These are phyloP conservation scores for Actinidia arguta DNA, from an alignment of 179 eudicot genomes.

Conservation along the genomic window DNA sequence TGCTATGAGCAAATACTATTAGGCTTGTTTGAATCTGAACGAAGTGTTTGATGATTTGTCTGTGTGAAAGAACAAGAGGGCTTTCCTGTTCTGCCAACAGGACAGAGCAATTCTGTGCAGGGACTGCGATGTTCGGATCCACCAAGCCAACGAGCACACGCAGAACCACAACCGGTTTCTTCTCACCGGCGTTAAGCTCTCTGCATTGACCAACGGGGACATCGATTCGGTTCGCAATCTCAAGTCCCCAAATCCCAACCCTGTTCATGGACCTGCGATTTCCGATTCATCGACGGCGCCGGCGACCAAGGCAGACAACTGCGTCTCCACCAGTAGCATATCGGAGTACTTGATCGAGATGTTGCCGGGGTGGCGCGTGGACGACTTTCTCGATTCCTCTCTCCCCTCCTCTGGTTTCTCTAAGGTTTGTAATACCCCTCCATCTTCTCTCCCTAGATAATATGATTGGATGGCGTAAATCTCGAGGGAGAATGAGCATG, in stretches of 20 bases:
- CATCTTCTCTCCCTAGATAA: background rate
- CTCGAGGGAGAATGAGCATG: no score
- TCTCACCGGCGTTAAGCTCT: slow-evolving; percentile 76
- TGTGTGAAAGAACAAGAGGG: slow-evolving; percentile 60
- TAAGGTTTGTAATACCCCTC: slow-evolving; percentile 49
- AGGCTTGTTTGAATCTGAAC: background rate
- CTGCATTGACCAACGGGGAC: slow-evolving; percentile 16
- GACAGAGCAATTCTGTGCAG: slow-evolving; percentile 85
- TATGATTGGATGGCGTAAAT: no score
- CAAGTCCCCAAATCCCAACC: slow-evolving; percentile 26
- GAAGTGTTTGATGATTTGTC: no score
- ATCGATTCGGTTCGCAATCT: slow-evolving; percentile 46
- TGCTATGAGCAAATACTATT: no score
- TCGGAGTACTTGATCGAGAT: slow-evolving; percentile 83
- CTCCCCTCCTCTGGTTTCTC: slow-evolving; percentile 39
- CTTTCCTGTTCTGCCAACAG: slow-evolving; percentile 80
- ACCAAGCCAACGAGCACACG: slow-evolving; percentile 75
- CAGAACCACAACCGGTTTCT: slow-evolving; percentile 74
- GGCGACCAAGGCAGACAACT: background rate
- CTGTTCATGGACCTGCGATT: slow-evolving; percentile 14
- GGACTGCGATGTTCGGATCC: slow-evolving; percentile 77
- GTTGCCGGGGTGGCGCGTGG: slow-evolving; percentile 91
- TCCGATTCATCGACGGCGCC: slow-evolving; percentile 13
- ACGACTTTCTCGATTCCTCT: slow-evolving; percentile 71
- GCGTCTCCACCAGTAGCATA: slow-evolving; percentile 43